Evolutionary conservation across 2,329 filamentous ascomycete genomes (phyloP).

Genomic region (Sarocladiaceae sp.): DNA sequence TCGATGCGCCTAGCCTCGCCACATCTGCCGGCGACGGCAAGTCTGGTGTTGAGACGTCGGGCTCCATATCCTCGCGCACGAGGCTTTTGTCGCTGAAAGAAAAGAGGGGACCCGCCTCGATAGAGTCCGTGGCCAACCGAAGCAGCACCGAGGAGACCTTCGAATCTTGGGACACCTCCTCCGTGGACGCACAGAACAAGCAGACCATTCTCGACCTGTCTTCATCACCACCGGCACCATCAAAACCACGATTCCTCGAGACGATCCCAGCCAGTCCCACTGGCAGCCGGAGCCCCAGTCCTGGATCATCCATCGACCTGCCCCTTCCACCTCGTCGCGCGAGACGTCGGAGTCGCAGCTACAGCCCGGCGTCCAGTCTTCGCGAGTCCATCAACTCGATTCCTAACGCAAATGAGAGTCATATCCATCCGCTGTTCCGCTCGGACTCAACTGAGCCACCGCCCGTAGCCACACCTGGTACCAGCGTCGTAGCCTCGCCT

Average conservation of each 20-base stretch:
- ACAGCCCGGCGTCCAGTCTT: constrained; percentile 34
- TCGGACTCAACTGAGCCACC: constrained; percentile 60
- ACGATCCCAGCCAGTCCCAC: constrained; percentile 64
- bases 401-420: constrained; percentile 45
- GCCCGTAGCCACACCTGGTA: constrained; percentile 60
- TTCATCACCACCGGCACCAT: constrained; percentile 30
- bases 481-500: constrained; percentile 64
- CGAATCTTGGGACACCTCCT: constrained; percentile 69
- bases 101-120: constrained; percentile 38
- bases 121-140: constrained; percentile 36
- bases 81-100: constrained; percentile 41
- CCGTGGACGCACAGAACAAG: constrained; percentile 56
- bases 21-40: constrained; percentile 24
- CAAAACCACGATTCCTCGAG: constrained; percentile 51
- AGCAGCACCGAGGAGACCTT: constrained; percentile 54
- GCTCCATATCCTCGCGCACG: constrained; percentile 51
- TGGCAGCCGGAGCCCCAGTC: constrained; percentile 59
- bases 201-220: constrained; percentile 49
- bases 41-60: constrained; percentile 33
- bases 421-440: constrained; percentile 74
- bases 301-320: constrained; percentile 52
- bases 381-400: constrained; percentile 26
- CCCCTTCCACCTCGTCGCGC: constrained; percentile 36
- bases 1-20: constrained; percentile 18
- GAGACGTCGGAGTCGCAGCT: constrained; percentile 43